A percentile compares a stretch with the other conserved stretches of the same genome.
Evolutionary conservation across 176 grass and related monocot species (phyloP).

Genomic region (Rhipidocladum racemiflorum): DNA sequence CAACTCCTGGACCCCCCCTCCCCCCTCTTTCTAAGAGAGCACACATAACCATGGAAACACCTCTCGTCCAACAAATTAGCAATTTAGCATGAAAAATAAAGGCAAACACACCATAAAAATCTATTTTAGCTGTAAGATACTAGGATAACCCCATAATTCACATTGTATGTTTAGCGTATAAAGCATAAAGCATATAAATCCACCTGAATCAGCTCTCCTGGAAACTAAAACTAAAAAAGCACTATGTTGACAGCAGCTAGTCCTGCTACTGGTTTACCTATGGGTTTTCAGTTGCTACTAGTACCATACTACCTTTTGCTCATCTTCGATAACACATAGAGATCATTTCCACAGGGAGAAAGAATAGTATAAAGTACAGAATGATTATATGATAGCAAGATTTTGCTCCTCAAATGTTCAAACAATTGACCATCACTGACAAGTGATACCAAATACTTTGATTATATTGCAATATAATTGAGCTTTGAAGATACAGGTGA

Average conservation of each 20-base stretch:
- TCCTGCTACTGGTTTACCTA: neutral
- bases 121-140: neutral
- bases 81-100: neutral
- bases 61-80: neutral
- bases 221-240: neutral
- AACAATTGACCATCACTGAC: slow-evolving; percentile 8
- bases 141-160: neutral
- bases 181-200: neutral
- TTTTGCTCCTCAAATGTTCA: neutral
- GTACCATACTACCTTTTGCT: neutral
- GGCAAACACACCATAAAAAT: neutral
- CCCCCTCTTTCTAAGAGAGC: neutral
- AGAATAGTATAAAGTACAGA: neutral
- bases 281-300: slow-evolving; percentile 3
- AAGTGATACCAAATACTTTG: too few species aligned
- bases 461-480: too few species aligned
- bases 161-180: neutral
- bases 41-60: neutral
- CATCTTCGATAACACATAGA: neutral
- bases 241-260: neutral
- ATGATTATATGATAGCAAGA: neutral
- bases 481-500: too few species aligned
- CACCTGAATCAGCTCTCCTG: neutral
- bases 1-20: neutral
- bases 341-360: neutral